Percentiles rank a stretch among this genome's conserved stretches.
Conservation (phyloP, 169 alveolate genomes). For the Eimeria mitis region DNA sequence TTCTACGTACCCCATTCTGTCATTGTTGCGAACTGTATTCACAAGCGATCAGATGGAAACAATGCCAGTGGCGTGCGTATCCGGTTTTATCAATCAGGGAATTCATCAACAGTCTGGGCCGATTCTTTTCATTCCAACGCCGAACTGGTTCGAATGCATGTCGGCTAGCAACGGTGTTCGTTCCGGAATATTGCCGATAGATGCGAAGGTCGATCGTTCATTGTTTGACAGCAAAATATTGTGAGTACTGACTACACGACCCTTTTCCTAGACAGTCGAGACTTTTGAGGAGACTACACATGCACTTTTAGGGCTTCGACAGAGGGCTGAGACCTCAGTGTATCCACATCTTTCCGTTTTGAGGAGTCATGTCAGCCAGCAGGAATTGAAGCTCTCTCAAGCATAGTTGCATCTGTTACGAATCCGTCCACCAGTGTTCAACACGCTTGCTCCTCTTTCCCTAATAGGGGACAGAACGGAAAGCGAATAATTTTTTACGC, state of each 20-base stretch:
- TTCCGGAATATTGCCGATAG: not conserved
- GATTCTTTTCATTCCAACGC: not conserved
- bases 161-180: not conserved
- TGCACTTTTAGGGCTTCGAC: not conserved
- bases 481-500: not conserved
- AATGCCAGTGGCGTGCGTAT: not conserved
- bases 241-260: not conserved
- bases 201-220: not conserved
- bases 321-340: not conserved
- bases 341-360: not conserved
- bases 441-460: not conserved
- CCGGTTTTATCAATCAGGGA: not conserved
- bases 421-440: not conserved
- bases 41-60: not conserved
- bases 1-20: not conserved
- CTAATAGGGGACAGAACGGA: not conserved
- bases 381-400: not conserved
- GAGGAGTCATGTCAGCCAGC: not conserved
- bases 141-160: not conserved
- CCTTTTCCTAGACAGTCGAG: not conserved
- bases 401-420: not conserved
- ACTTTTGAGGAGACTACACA: not conserved
- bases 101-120: not conserved
- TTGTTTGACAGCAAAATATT: not conserved
- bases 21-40: not conserved